Base-by-base conservation (phyloP, 306 rosid species). In the Rosa persica region DNA sequence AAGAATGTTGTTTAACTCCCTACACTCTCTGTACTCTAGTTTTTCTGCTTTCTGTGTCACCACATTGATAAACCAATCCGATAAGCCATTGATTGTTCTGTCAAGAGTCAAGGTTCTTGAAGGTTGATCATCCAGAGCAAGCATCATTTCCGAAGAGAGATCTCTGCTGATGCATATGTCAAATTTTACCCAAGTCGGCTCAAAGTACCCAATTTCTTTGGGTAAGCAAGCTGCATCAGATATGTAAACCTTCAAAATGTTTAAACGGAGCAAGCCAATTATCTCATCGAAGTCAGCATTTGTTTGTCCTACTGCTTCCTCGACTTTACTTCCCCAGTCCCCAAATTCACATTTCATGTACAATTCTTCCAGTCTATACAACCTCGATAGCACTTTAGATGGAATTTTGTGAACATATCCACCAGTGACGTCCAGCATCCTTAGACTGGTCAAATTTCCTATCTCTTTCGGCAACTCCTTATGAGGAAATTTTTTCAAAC, bases 101-200 rank as follows among this genome's bases (percentile, higher is more conserved):
- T 76, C 44, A 12, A 43, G 23, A 1, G 11, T 17, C 20, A 34
- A 65, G 1, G 11, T 15, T 17, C 23, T 46, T 60, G 66, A 25
- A 60, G 66, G 17, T 3, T 60, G 6, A 3, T 23, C 36, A 23
- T 60, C 9, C 2, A 1, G 4, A 20, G 25, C 1, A n/a, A 23
- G 66, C 17, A 22, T 25, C 36, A 23, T 11, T 2, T 60, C 66
- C 1, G 16, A 60, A 25, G 17, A 11, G 17, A 60, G 0, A 12
- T 60, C 16, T 60, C 38, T 60, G 66, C 58, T 17, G 81, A 78
- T 19, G 44, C 15, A 52, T 74, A 74, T 25, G 57, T 51, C 44
- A 65, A 52, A 52, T 17, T 40, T 20, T 23, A 48, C 1, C 30
- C 46, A 34, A 42, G 23, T 34, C 34, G 12, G 47, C 39, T 57